phyloP scores from a whole-genome alignment of 1,139 yeast genomes.

The Yamadazyma dendronema region DNA sequence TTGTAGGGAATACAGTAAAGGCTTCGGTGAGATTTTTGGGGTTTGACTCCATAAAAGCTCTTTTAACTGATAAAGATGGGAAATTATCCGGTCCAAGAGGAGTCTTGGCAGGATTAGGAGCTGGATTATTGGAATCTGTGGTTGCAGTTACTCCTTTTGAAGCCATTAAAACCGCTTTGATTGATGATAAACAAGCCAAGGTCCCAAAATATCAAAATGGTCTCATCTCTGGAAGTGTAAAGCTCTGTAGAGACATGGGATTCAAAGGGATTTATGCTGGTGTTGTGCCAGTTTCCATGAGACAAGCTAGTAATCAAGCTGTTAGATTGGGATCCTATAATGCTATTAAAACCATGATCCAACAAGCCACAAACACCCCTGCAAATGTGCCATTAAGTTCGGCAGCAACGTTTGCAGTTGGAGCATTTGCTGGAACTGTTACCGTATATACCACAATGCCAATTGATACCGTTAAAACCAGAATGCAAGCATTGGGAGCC shows the following conservation, averaged over 20 bases:
- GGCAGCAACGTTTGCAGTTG: conserved; percentile 79
- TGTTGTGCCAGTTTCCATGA: conserved; percentile 84
- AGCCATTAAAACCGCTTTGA: conserved; percentile 92
- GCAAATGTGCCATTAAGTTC: conserved; percentile 76
- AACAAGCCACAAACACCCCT: conserved; percentile 63
- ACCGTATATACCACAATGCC: conserved; percentile 98
- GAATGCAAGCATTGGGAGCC: conserved; percentile 95
- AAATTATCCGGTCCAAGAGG: conserved; percentile 88
- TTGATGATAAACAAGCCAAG: conserved; percentile 81
- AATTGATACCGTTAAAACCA: conserved; percentile 92
- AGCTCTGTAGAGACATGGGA: conserved; percentile 74
- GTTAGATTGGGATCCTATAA: conserved; percentile 93
- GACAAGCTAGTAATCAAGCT: conserved; percentile 95
- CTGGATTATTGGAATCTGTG: conserved; percentile 88
- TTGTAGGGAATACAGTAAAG: conserved; percentile 92
- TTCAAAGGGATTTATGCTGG: conserved; percentile 84
- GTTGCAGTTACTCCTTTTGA: conserved; percentile 97
- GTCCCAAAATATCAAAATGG: conserved; percentile 78
- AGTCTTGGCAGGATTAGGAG: conserved; percentile 92
- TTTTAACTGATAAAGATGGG: conserved; percentile 80
- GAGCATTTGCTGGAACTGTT: conserved; percentile 88
- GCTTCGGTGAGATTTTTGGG: conserved; percentile 94
- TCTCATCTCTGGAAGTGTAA: conserved; percentile 57
- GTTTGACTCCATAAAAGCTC: conserved; percentile 78
- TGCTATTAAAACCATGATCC: conserved; percentile 78